A percentile compares a stretch with the other conserved stretches of the same genome.
Evolutionary conservation across 2,329 filamentous ascomycete genomes (phyloP).

Genomic region (Arachnomyces sp.): DNA sequence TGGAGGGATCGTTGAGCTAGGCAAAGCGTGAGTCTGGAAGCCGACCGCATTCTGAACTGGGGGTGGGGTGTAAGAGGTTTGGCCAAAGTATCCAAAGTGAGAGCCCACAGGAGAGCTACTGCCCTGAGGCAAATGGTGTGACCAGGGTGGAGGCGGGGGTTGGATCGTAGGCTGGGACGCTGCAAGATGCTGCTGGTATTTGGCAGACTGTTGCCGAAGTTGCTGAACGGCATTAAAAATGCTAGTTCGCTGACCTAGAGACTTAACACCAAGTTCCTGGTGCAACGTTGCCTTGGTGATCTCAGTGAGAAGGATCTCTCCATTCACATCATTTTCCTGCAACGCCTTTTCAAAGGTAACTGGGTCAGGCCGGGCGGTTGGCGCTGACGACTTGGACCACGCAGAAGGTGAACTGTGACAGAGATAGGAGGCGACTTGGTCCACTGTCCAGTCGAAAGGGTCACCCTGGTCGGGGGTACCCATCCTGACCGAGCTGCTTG

Average conservation of each 20-base stretch:
- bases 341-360: slow-evolving; percentile 48
- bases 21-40: too few species aligned
- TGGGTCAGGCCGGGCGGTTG: slow-evolving; percentile 44
- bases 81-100: too few species aligned
- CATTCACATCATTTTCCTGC: slow-evolving; percentile 57
- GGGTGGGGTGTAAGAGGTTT: too few species aligned
- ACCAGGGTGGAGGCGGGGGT: neutral
- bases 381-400: slow-evolving; percentile 26
- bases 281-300: slow-evolving; percentile 43
- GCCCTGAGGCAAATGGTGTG: too few species aligned
- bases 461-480: slow-evolving; percentile 41
- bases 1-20: too few species aligned
- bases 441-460: slow-evolving; percentile 66
- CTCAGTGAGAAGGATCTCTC: slow-evolving; percentile 54
- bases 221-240: slow-evolving; percentile 52
- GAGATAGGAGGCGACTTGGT: slow-evolving; percentile 59
- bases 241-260: slow-evolving; percentile 51
- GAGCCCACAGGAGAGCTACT: too few species aligned
- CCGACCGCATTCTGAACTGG: too few species aligned
- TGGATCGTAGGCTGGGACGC: neutral
- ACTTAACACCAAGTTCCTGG: slow-evolving; percentile 52
- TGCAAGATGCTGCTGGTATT: slow-evolving; percentile 33
- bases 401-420: slow-evolving; percentile 47
- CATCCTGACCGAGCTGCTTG: slow-evolving; percentile 15
- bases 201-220: slow-evolving; percentile 47